phyloP scores from a whole-genome alignment of 2,329 filamentous ascomycete genomes.

The Coniochaeta sp. region DNA sequence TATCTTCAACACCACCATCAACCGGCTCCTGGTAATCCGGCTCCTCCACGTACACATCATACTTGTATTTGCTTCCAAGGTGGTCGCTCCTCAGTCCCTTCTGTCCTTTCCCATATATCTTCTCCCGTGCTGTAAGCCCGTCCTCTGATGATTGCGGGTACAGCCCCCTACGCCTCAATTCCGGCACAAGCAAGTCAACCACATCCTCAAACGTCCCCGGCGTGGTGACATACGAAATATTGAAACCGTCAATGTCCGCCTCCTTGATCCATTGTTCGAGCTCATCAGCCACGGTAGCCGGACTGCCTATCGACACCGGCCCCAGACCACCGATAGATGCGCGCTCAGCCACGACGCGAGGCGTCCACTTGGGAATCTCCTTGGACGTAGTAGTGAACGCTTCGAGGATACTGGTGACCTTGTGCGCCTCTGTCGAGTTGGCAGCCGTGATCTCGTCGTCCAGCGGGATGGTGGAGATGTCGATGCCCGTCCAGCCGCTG shows the following conservation, averaged over 20 bases:
- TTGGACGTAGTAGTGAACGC: constrained; percentile 34
- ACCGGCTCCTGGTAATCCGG: constrained; percentile 18
- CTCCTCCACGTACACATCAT: constrained; percentile 53
- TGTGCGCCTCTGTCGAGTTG: constrained; percentile 40
- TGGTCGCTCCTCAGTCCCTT: constrained; percentile 50
- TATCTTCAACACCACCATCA: too few species aligned
- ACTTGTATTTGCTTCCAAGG: constrained; percentile 52
- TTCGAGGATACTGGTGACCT: constrained; percentile 33
- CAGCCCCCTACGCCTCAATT: constrained; percentile 32
- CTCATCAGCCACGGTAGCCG: constrained; percentile 36
- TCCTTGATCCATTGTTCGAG: constrained; percentile 35
- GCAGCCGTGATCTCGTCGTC: constrained; percentile 43
- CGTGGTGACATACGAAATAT: constrained; percentile 38
- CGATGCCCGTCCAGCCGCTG: constrained; percentile 46
- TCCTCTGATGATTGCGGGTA: constrained; percentile 26
- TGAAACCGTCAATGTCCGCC: constrained; percentile 23
- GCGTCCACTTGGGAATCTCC: constrained; percentile 37
- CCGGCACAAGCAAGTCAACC: constrained; percentile 39
- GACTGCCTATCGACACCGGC: constrained; percentile 38
- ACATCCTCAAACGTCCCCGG: constrained; percentile 46
- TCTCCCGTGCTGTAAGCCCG: constrained; percentile 48
- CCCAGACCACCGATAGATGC: constrained; percentile 40
- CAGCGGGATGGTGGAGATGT: constrained; percentile 42
- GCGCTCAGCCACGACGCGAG: constrained; percentile 34
- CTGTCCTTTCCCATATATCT: constrained; percentile 55